Evolutionary conservation across 2,329 filamentous ascomycete species (phyloP).

Genomic region (Westerdykella ornata): DNA sequence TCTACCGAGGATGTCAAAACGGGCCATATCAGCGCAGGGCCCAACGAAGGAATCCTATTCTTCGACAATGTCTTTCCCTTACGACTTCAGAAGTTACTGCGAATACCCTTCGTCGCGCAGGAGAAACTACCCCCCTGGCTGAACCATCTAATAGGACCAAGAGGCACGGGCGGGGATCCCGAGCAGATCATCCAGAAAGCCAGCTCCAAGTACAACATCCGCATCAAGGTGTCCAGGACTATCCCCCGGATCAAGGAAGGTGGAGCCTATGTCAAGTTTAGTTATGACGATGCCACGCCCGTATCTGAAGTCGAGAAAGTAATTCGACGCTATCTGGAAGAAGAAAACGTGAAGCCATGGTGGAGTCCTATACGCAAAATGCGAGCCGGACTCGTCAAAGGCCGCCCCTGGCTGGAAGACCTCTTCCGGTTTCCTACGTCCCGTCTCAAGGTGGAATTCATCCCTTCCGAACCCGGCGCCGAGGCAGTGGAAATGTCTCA

Average conservation of each 20-base stretch:
- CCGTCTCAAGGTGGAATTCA: slow-evolving; percentile 76
- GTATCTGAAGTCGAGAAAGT: slow-evolving; percentile 53
- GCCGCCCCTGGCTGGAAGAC: slow-evolving; percentile 91
- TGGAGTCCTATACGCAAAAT: slow-evolving; percentile 79
- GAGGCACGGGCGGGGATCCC: slow-evolving; percentile 51
- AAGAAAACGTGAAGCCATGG: slow-evolving; percentile 75
- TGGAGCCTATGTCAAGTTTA: slow-evolving; percentile 86
- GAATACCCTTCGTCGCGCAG: slow-evolving; percentile 46
- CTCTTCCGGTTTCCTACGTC: slow-evolving; percentile 73
- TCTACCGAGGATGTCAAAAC: slow-evolving; percentile 42
- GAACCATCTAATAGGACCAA: slow-evolving; percentile 47
- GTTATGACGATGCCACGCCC: slow-evolving; percentile 45
- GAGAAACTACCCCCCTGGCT: slow-evolving; percentile 45
- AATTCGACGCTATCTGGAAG: slow-evolving; percentile 57
- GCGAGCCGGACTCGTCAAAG: slow-evolving; percentile 66
- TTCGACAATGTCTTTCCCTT: slow-evolving; percentile 88
- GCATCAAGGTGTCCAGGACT: slow-evolving; percentile 70
- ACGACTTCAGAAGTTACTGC: slow-evolving; percentile 58
- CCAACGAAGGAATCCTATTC: slow-evolving; percentile 79
- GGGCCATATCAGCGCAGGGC: slow-evolving; percentile 71
- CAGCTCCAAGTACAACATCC: slow-evolving; percentile 52
- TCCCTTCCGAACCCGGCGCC: slow-evolving; percentile 63
- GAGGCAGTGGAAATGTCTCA: slow-evolving; percentile 73
- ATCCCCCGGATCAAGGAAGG: slow-evolving; percentile 83
- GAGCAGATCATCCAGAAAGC: slow-evolving; percentile 50